A percentile compares a stretch with the other conserved stretches of the same genome.
These are phyloP conservation scores for Aspergillus novoparasiticus DNA, from an alignment of 2,329 filamentous ascomycete species.

Conservation along the genomic window DNA sequence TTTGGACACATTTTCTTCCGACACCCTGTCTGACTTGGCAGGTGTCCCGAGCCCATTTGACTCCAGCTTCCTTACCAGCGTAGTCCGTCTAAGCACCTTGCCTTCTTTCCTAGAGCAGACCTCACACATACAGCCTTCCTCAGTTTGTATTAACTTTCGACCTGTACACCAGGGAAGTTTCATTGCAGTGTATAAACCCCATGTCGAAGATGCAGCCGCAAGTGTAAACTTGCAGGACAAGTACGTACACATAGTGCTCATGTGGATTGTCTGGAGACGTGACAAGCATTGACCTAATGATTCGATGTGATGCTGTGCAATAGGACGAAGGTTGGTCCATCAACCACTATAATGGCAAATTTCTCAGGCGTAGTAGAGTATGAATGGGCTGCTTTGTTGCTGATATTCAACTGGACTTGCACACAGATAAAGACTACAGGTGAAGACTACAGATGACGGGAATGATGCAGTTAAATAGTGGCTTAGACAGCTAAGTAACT, in stretches of 20 bases:
- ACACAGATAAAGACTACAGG: not conserved
- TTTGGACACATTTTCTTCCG: not conserved
- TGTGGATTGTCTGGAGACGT: not conserved
- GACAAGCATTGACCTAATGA: not conserved
- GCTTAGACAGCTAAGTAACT: not conserved
- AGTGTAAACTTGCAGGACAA: slow-evolving; percentile 21
- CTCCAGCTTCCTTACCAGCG: not conserved
- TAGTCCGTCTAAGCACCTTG: not conserved
- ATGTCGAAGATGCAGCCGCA: slow-evolving; percentile 29
- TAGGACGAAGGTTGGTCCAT: too few species aligned
- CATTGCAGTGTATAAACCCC: slow-evolving; percentile 8
- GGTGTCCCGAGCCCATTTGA: not conserved
- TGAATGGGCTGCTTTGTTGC: not conserved
- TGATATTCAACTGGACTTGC: too few species aligned
- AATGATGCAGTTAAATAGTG: not conserved
- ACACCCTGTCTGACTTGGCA: not conserved
- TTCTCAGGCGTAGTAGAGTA: not conserved
- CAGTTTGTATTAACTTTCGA: slow-evolving; percentile 10
- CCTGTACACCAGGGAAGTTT: slow-evolving; percentile 9
- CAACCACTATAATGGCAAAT: too few species aligned
- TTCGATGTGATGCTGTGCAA: not conserved
- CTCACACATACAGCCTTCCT: slow-evolving; percentile 16
- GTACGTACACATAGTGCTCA: slow-evolving; percentile 22
- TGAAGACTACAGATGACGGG: not conserved
- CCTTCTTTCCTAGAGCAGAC: slow-evolving; percentile 19